These are phyloP conservation scores for Akebia trifoliata DNA, from an alignment of 164 flowering plant species.

Conservation along the genomic window DNA sequence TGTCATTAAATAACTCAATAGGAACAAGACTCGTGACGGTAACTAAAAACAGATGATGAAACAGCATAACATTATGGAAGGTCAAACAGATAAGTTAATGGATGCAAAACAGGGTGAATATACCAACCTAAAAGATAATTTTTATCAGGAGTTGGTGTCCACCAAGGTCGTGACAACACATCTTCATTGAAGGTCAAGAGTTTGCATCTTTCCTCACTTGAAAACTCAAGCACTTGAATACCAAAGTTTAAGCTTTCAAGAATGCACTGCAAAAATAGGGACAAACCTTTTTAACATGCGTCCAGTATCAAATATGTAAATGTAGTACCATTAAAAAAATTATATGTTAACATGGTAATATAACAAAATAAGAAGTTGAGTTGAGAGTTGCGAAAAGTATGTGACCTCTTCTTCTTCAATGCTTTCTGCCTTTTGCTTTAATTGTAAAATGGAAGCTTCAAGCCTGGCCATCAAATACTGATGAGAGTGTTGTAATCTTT, in stretches of 20 bases:
- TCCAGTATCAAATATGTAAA: not conserved
- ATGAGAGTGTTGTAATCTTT: constrained; percentile 63
- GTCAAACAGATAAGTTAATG: not conserved
- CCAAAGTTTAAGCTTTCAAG: constrained; percentile 57
- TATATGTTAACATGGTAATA: not conserved
- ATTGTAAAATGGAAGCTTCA: constrained; percentile 62
- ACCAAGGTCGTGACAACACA: constrained; percentile 81
- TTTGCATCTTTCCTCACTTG: constrained; percentile 51
- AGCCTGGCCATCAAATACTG: constrained; percentile 67
- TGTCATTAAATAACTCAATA: too few species aligned
- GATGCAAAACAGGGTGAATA: constrained; percentile 9
- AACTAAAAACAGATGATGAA: too few species aligned
- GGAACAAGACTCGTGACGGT: too few species aligned
- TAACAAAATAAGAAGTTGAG: too few species aligned
- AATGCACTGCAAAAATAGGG: constrained; percentile 36
- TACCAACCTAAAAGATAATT: constrained; percentile 80
- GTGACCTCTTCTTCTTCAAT: constrained; percentile 75
- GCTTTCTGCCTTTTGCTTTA: constrained; percentile 70
- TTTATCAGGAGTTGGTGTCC: constrained; percentile 75
- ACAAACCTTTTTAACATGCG: not conserved
- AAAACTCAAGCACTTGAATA: constrained; percentile 49
- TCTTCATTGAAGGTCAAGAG: constrained; percentile 89
- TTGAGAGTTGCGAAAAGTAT: constrained; percentile 5
- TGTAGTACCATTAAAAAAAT: not conserved
- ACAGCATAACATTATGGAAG: not conserved